A percentile compares a stretch with the other conserved stretches of the same genome.
These are phyloP conservation scores for Capsella rubella DNA, from an alignment of 441 rosid species.

Conservation along the genomic window DNA sequence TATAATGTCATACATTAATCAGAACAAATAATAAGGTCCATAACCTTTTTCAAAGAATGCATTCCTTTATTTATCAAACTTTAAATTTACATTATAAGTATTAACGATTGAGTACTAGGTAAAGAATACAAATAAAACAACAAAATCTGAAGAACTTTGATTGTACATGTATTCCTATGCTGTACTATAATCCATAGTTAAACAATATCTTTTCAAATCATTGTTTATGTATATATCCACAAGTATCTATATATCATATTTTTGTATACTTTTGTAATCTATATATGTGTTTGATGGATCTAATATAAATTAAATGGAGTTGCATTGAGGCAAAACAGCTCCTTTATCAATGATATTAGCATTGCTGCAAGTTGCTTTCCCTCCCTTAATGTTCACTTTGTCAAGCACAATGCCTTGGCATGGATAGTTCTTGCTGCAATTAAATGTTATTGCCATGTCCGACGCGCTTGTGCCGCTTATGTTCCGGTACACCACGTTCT, in stretches of 20 bases:
- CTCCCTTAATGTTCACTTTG: conserved; percentile 47
- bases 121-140: conserved; percentile 20
- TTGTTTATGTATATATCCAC: conserved; percentile 35
- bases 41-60: neutral
- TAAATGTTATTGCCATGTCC: conserved; percentile 59
- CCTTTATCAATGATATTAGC: conserved; percentile 53
- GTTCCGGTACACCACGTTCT: conserved; percentile 69
- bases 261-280: neutral
- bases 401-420: conserved; percentile 65
- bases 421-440: conserved; percentile 68
- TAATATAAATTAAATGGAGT: neutral
- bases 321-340: conserved; percentile 60
- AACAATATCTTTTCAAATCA: neutral
- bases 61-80: conserved; percentile 14
- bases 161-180: conserved; percentile 16
- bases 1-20: neutral
- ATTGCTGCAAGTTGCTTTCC: conserved; percentile 63
- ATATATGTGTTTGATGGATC: neutral
- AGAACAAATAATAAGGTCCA: neutral
- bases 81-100: neutral
- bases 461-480: conserved; percentile 76
- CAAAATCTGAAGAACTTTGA: neutral
- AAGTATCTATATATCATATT: neutral
- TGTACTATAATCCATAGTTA: neutral
- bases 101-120: no score